Evolutionary conservation across 805 yeast species (phyloP).

Genomic region (Scheffersomyces coipomensis): DNA sequence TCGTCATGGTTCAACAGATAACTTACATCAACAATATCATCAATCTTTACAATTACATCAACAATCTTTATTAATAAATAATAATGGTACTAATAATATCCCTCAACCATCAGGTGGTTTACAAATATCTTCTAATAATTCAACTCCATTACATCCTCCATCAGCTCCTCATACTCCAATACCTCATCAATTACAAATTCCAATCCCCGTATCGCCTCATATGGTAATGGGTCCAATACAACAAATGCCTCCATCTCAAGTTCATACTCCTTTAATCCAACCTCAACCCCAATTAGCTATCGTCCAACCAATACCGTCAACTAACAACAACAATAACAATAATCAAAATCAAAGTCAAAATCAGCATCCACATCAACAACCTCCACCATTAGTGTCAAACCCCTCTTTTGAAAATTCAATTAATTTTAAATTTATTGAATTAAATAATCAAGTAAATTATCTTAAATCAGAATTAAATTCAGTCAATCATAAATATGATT

Average conservation of each 20-base stretch:
- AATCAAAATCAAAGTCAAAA: background rate
- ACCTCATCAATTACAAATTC: background rate
- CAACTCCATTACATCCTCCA: background rate
- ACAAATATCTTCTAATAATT: no score
- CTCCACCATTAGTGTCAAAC: conserved; percentile 9
- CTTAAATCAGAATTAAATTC: conserved; percentile 43
- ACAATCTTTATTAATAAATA: background rate
- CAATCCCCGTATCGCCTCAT: background rate
- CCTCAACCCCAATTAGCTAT: background rate
- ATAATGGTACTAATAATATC: background rate
- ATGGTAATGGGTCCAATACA: background rate
- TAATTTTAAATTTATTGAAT: conserved; percentile 18
- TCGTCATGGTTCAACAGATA: background rate
- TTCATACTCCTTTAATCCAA: background rate
- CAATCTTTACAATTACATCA: background rate
- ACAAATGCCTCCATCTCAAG: conserved; percentile 13
- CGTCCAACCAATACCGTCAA: no score
- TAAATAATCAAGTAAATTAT: conserved; percentile 39
- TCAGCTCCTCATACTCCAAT: conserved; percentile 1
- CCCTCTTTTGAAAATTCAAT: conserved; percentile 17
- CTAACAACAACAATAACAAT: conserved; percentile 6
- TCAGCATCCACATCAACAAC: conserved; percentile 2
- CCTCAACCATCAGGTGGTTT: background rate
- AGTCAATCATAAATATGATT: conserved; percentile 46
- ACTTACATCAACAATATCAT: background rate